Conservation (phyloP, 2,329 filamentous ascomycete species). For the Aspergillus quadrilineatus region DNA sequence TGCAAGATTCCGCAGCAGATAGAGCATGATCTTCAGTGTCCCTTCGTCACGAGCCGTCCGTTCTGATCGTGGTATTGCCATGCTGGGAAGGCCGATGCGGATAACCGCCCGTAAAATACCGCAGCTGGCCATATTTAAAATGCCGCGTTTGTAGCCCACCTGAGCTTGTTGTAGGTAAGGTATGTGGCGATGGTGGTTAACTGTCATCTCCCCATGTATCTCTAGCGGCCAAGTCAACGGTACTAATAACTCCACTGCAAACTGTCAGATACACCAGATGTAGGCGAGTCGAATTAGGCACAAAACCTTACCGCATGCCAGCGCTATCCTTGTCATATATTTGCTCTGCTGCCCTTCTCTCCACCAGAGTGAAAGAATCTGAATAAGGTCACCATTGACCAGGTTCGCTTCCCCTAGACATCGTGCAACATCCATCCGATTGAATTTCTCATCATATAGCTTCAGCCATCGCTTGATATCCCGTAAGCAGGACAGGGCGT, state of each 20-base stretch:
- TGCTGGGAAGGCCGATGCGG: constrained; percentile 77
- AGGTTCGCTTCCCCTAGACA: constrained; percentile 90
- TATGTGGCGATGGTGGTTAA: constrained; percentile 89
- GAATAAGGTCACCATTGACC: constrained; percentile 83
- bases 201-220: constrained; percentile 75
- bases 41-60: constrained; percentile 78
- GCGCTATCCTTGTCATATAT: constrained; percentile 73
- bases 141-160: constrained; percentile 81
- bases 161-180: constrained; percentile 87
- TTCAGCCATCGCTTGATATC: constrained; percentile 95
- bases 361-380: constrained; percentile 81
- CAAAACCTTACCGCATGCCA: constrained; percentile 65
- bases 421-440: constrained; percentile 90
- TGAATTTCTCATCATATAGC: constrained; percentile 88
- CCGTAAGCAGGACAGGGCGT: constrained; percentile 84
- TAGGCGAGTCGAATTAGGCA: not conserved
- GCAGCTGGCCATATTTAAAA: constrained; percentile 78
- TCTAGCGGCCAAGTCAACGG: constrained; percentile 94
- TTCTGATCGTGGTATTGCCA: constrained; percentile 75
- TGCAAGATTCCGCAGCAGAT: constrained; percentile 83
- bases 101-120: constrained; percentile 78
- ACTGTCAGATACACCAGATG: constrained; percentile 22
- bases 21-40: constrained; percentile 86
- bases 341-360: constrained; percentile 70
- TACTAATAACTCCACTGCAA: constrained; percentile 75